Conservation (phyloP, 805 yeast genomes). For the Yueomyces sinensis region DNA sequence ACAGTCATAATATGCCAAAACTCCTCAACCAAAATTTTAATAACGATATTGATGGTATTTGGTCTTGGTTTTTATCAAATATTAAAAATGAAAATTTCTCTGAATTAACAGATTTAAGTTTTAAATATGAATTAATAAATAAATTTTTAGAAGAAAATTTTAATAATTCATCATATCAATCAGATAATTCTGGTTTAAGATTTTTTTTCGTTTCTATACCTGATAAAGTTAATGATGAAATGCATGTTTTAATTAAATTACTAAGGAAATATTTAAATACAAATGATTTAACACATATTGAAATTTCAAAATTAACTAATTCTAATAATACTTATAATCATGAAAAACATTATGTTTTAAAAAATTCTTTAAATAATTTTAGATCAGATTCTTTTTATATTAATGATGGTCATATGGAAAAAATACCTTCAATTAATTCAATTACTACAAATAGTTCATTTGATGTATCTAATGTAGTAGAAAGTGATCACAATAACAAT, state of each 20-base stretch:
- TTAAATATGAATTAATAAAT: constrained; percentile 17
- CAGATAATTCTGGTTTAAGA: constrained; percentile 2
- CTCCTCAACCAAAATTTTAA: constrained; percentile 21
- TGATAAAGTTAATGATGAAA: constrained; percentile 19
- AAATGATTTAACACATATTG: constrained; percentile 16
- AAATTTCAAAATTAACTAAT: constrained; percentile 19
- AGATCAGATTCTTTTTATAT: constrained; percentile 17
- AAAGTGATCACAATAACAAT: too few species aligned
- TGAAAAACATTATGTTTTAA: constrained; percentile 22
- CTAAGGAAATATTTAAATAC: constrained; percentile 21
- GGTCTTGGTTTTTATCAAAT: constrained; percentile 27
- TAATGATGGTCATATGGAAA: constrained; percentile 1
- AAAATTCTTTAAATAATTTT: constrained; percentile 19
- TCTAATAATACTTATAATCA: constrained; percentile 18
- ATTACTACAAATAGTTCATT: too few species aligned
- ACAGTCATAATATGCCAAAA: too few species aligned
- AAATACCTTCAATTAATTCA: not conserved
- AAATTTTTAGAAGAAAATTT: constrained; percentile 18
- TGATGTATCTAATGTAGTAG: too few species aligned
- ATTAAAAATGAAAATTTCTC: constrained; percentile 26
- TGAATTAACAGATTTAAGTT: constrained; percentile 18
- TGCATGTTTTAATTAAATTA: constrained; percentile 18
- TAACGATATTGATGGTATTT: constrained; percentile 22
- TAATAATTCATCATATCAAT: constrained; percentile 4
- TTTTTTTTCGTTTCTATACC: constrained; percentile 23